These are phyloP conservation scores for Ustilago lituana DNA, from an alignment of 1,284 basidiomycete species.

Conservation along the genomic window DNA sequence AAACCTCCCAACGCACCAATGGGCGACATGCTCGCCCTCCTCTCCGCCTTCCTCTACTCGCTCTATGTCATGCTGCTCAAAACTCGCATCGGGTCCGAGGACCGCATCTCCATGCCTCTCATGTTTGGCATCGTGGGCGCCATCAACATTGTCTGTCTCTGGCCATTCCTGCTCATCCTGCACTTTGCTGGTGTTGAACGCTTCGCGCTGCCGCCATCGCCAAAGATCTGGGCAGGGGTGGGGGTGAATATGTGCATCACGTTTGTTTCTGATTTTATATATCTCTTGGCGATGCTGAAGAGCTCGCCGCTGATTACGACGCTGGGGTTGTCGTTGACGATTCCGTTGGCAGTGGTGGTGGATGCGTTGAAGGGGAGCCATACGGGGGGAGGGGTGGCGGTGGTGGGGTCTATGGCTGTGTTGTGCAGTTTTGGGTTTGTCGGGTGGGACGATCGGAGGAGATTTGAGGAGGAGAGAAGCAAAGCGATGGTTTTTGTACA, in stretches of 20 bases:
- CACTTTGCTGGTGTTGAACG: constrained; percentile 80
- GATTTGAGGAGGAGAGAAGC: constrained; percentile 22
- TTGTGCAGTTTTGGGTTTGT: constrained; percentile 52
- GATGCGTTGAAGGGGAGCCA: constrained; percentile 75
- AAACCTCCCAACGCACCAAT: constrained; percentile 49
- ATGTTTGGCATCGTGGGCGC: constrained; percentile 79
- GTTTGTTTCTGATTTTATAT: constrained; percentile 62
- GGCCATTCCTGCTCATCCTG: constrained; percentile 83
- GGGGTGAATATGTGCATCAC: constrained; percentile 79
- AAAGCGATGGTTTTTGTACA: not conserved
- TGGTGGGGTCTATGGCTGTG: constrained; percentile 53
- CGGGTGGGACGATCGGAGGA: constrained; percentile 36
- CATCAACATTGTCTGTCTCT: constrained; percentile 83
- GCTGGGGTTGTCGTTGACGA: constrained; percentile 92
- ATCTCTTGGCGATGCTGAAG: constrained; percentile 84
- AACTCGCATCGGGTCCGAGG: constrained; percentile 70
- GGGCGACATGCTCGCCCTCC: constrained; percentile 61
- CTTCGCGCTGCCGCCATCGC: constrained; percentile 78
- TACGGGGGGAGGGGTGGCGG: constrained; percentile 49
- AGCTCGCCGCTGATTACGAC: constrained; percentile 89
- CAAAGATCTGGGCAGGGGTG: constrained; percentile 75
- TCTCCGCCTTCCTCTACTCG: constrained; percentile 75
- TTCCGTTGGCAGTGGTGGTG: constrained; percentile 84
- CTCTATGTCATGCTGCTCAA: constrained; percentile 93
- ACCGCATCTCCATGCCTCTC: constrained; percentile 56